Conservation (phyloP, 2,329 filamentous ascomycete genomes). For the Cladophialophora bantiana region DNA sequence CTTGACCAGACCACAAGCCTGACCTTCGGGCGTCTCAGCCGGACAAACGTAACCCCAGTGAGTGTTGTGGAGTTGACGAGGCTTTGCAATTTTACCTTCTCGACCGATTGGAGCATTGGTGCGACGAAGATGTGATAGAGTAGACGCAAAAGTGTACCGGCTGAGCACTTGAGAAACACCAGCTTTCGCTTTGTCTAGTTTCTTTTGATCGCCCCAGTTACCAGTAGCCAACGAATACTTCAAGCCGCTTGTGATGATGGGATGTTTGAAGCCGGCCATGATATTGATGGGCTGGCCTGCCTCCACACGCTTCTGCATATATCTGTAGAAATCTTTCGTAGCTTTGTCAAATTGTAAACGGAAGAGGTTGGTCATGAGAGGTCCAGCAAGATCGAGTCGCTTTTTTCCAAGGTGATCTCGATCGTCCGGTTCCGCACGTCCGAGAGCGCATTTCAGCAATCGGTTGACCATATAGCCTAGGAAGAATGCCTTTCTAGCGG, state of each 20-base stretch:
- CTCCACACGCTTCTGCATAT: slow-evolving; percentile 91
- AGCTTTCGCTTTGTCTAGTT: slow-evolving; percentile 90
- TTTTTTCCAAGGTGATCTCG: slow-evolving; percentile 99
- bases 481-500: slow-evolving; percentile 97
- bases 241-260: slow-evolving; percentile 88
- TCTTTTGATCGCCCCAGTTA: slow-evolving; percentile 99
- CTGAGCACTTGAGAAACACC: slow-evolving; percentile 98
- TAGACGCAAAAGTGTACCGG: slow-evolving; percentile 96
- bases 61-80: slow-evolving; percentile 95
- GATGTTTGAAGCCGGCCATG: slow-evolving; percentile 86
- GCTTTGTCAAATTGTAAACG: slow-evolving; percentile 88
- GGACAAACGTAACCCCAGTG: slow-evolving; percentile 98
- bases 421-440: slow-evolving; percentile 91
- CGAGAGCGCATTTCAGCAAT: slow-evolving; percentile 89
- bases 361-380: slow-evolving; percentile 94
- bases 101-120: slow-evolving; percentile 98
- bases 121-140: slow-evolving; percentile 91
- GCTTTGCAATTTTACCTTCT: slow-evolving; percentile 98
- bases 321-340: slow-evolving; percentile 87
- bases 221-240: slow-evolving; percentile 97
- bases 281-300: slow-evolving; percentile 87
- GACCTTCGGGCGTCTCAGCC: slow-evolving; percentile 95
- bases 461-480: slow-evolving; percentile 99
- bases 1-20: slow-evolving; percentile 97
- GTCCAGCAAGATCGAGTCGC: slow-evolving; percentile 91